phyloP scores from a whole-genome alignment of 2,329 filamentous ascomycete genomes.

The Massarina eburnea region DNA sequence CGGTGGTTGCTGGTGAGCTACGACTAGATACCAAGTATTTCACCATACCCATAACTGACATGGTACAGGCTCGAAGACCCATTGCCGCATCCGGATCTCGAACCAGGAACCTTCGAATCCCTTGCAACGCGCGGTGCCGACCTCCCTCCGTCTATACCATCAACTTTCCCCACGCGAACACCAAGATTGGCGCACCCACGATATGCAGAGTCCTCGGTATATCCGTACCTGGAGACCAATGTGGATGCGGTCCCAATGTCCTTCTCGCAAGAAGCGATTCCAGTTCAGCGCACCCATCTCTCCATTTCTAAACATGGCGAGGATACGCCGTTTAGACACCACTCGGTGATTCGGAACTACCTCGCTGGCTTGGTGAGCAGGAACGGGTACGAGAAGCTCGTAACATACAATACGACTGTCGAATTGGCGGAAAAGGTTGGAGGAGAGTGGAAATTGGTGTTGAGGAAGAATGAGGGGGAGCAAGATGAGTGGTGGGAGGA shows the following conservation, averaged over 20 bases:
- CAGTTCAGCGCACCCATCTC: constrained; percentile 46
- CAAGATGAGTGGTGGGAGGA: constrained; percentile 66
- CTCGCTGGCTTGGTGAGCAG: constrained; percentile 55
- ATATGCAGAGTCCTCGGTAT: constrained; percentile 46
- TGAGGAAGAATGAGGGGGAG: constrained; percentile 46
- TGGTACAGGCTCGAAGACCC: constrained; percentile 24
- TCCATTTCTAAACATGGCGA: constrained; percentile 53
- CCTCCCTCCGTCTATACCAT: constrained; percentile 15
- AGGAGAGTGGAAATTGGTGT: constrained; percentile 52
- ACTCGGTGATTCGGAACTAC: constrained; percentile 59
- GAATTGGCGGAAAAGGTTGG: constrained; percentile 58
- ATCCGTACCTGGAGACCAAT: constrained; percentile 67
- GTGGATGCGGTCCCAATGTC: constrained; percentile 62
- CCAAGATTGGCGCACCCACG: constrained; percentile 16
- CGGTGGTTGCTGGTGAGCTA: constrained; percentile 63
- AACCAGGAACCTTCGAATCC: constrained; percentile 18
- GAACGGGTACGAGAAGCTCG: constrained; percentile 55
- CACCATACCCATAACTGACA: not conserved
- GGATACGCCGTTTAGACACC: constrained; percentile 64
- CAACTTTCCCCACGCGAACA: constrained; percentile 20
- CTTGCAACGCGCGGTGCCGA: constrained; percentile 25
- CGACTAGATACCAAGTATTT: constrained; percentile 1
- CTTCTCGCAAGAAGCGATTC: constrained; percentile 60
- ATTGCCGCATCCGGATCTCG: constrained; percentile 20
- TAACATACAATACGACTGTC: constrained; percentile 62